phyloP scores from a whole-genome alignment of 352 stramenopile genomes.

The Pythium myriotylum region DNA sequence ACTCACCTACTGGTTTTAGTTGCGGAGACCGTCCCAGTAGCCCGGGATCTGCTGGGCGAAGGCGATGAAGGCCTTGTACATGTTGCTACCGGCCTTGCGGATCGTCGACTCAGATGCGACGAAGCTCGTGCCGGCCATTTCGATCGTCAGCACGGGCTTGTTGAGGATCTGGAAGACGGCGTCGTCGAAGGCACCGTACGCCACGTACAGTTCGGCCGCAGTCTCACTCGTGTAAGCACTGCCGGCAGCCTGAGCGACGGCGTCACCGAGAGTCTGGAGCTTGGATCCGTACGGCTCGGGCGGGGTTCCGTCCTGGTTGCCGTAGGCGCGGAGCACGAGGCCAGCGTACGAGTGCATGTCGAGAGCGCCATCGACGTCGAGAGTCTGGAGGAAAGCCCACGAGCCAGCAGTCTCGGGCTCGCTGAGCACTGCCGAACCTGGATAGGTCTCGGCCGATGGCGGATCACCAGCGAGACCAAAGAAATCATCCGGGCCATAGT shows the following conservation, averaged over 20 bases:
- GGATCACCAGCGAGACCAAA: slow-evolving; percentile 13
- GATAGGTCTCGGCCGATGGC: slow-evolving; percentile 20
- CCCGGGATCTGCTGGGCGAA: slow-evolving; percentile 9
- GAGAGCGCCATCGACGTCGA: slow-evolving; percentile 4
- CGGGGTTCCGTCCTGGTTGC: slow-evolving; percentile 3
- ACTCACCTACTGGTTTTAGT: no score
- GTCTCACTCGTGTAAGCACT: slow-evolving; percentile 5
- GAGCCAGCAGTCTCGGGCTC: slow-evolving; percentile 28
- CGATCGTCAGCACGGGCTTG: slow-evolving; percentile 1
- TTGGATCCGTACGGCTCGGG: slow-evolving; percentile 20
- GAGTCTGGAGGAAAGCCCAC: slow-evolving; percentile 22
- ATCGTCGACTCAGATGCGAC: slow-evolving; percentile 1
- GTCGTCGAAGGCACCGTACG: slow-evolving; percentile 26
- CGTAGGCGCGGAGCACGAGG: slow-evolving; percentile 23
- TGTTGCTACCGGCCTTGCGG: slow-evolving; percentile 9
- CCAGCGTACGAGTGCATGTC: slow-evolving; percentile 31
- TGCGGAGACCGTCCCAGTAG: slow-evolving; percentile 17
- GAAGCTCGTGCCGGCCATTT: slow-evolving; percentile 1
- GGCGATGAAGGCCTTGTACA: slow-evolving; percentile 19
- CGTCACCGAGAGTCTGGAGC: slow-evolving; percentile 19
- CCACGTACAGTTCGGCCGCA: slow-evolving; percentile 19
- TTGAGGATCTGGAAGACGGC: not conserved
- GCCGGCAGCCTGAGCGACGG: slow-evolving; percentile 3
- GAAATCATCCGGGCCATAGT: slow-evolving; percentile 20
- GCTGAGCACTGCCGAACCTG: slow-evolving; percentile 22